phyloP scores from a whole-genome alignment of 805 yeast species.

The Wickerhamiella slavikovae region DNA sequence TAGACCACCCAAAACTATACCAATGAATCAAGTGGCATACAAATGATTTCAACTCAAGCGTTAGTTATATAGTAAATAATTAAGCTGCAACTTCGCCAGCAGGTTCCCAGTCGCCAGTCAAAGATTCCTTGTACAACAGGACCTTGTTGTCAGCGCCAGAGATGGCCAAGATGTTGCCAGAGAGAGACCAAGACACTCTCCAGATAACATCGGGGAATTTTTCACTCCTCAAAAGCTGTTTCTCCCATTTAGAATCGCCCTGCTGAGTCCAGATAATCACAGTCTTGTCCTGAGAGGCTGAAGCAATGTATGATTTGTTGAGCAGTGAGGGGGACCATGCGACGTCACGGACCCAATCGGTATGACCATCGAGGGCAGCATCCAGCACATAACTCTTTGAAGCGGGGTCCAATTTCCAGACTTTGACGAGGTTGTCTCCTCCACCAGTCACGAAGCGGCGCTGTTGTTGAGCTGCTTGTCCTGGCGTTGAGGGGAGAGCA shows the following conservation, averaged over 20 bases:
- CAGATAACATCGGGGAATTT: constrained; percentile 93
- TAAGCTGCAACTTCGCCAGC: constrained; percentile 59
- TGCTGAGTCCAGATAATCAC: constrained; percentile 92
- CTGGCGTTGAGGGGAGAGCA: constrained; percentile 12
- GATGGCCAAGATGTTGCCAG: constrained; percentile 88
- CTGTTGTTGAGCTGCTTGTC: constrained; percentile 15
- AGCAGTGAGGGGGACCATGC: constrained; percentile 93
- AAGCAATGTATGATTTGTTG: constrained; percentile 74
- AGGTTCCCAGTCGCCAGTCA: constrained; percentile 85
- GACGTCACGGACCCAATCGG: constrained; percentile 98
- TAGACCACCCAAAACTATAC: too few relatives aligned
- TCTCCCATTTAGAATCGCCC: constrained; percentile 51
- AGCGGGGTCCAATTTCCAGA: constrained; percentile 54
- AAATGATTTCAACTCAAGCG: too few relatives aligned
- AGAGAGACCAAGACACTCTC: constrained; percentile 95
- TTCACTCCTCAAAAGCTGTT: constrained; percentile 49
- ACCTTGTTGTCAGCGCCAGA: constrained; percentile 93
- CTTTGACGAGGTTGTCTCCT: constrained; percentile 78
- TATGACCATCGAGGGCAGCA: constrained; percentile 66
- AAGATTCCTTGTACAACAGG: constrained; percentile 88
- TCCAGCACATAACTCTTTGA: constrained; percentile 47
- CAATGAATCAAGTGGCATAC: too few relatives aligned
- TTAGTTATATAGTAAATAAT: too few relatives aligned
- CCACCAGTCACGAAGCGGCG: constrained; percentile 88
- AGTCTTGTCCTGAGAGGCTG: constrained; percentile 91